Evolutionary conservation across 208 protist genomes (phyloP).

Genomic region (Crithidia expoeki): DNA sequence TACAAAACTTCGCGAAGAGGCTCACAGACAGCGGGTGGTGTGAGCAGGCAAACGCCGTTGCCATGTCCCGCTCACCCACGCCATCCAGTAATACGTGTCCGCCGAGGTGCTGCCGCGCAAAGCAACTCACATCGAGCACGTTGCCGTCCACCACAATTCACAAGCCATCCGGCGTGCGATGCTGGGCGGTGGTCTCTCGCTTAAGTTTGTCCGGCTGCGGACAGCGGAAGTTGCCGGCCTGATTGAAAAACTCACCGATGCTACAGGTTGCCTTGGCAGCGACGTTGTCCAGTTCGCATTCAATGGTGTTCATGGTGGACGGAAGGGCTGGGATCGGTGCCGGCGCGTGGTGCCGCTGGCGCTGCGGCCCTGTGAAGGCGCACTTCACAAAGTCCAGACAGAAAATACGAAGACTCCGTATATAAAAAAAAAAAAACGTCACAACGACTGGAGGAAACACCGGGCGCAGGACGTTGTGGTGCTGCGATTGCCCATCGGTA

Average conservation of each 20-base stretch:
- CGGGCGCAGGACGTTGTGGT: background rate
- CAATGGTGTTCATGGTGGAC: background rate
- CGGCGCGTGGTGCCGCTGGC: background rate
- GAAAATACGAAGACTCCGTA: slow-evolving; percentile 14
- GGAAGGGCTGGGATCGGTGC: background rate
- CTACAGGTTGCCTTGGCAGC: slow-evolving; percentile 11
- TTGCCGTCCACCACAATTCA: slow-evolving; percentile 79
- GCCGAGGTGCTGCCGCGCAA: slow-evolving; percentile 64
- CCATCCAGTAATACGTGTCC: slow-evolving; percentile 59
- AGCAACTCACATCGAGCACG: slow-evolving; percentile 72
- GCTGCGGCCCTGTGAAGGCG: background rate
- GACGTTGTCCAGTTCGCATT: background rate
- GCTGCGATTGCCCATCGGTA: background rate
- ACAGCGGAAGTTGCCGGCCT: slow-evolving; percentile 47
- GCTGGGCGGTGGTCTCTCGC: slow-evolving; percentile 50
- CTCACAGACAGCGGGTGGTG: slow-evolving; percentile 51
- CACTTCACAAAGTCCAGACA: slow-evolving; percentile 3
- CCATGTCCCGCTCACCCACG: slow-evolving; percentile 67
- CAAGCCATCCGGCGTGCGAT: slow-evolving; percentile 47
- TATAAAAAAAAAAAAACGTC: background rate
- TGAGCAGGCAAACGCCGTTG: slow-evolving; percentile 53
- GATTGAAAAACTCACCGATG: slow-evolving; percentile 41
- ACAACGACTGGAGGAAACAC: background rate
- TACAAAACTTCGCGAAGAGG: slow-evolving; percentile 65
- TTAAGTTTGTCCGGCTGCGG: slow-evolving; percentile 47